Percentiles rank a stretch among this genome's conserved stretches.
phyloP scores from a whole-genome alignment of 202 grass and related monocot species.

The Zoysia matrella region DNA sequence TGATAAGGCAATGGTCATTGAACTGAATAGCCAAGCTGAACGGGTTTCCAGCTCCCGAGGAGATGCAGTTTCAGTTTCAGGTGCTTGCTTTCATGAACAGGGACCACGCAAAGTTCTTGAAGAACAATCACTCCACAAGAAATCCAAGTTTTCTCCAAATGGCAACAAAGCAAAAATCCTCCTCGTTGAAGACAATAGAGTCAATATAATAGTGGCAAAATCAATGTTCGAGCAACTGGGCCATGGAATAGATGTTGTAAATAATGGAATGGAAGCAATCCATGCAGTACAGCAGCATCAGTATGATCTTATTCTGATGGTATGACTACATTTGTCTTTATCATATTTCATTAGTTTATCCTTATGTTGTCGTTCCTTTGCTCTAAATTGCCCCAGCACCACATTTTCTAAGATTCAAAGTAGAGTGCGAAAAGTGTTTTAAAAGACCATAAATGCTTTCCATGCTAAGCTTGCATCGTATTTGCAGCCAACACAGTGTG shows the following conservation, averaged over 20 bases:
- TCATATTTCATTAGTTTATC: slow-evolving; percentile 25
- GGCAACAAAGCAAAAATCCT: slow-evolving; percentile 65
- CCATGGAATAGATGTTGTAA: slow-evolving; percentile 74
- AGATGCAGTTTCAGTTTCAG: slow-evolving; percentile 44
- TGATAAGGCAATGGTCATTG: slow-evolving; percentile 39
- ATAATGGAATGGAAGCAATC: slow-evolving; percentile 88
- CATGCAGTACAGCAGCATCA: slow-evolving; percentile 64
- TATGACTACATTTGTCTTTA: slow-evolving; percentile 41
- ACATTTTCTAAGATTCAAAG: slow-evolving; percentile 35
- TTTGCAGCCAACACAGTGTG: slow-evolving; percentile 22
- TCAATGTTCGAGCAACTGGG: slow-evolving; percentile 89
- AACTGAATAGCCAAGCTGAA: slow-evolving; percentile 53
- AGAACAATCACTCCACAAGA: slow-evolving; percentile 46
- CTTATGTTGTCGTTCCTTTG: slow-evolving; percentile 9
- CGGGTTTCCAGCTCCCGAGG: slow-evolving; percentile 50
- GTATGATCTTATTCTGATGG: slow-evolving; percentile 95
- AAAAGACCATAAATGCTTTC: no score
- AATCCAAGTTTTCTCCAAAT: slow-evolving; percentile 53
- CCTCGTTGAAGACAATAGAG: slow-evolving; percentile 90
- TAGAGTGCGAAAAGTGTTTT: not conserved
- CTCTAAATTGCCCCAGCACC: slow-evolving; percentile 25
- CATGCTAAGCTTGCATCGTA: slow-evolving; percentile 21
- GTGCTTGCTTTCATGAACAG: slow-evolving; percentile 33
- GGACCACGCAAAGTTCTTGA: slow-evolving; percentile 38
- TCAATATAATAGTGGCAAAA: slow-evolving; percentile 94